phyloP scores from a whole-genome alignment of 2,329 filamentous ascomycete genomes.

The Seiridium cupressi region DNA sequence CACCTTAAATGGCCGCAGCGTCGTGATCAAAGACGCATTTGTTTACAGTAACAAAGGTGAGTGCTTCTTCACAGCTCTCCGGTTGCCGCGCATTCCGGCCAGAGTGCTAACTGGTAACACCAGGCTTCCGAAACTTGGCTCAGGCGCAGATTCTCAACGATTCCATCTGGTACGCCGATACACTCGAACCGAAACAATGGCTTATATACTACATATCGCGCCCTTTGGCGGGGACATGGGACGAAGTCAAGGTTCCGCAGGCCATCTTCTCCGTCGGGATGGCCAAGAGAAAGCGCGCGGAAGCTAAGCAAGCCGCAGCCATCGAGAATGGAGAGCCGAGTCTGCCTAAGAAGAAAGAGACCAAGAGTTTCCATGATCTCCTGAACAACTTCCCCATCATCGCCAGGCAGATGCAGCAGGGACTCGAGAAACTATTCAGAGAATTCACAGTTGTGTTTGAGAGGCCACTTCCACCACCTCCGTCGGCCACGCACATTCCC shows the following conservation, averaged over 20 bases:
- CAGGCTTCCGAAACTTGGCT: constrained; percentile 87
- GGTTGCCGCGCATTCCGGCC: background rate
- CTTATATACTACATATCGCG: constrained; percentile 94
- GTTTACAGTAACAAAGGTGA: constrained; percentile 96
- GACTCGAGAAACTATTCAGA: constrained; percentile 82
- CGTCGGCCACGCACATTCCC: constrained; percentile 57
- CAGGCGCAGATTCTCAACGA: constrained; percentile 87
- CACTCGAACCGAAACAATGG: constrained; percentile 89
- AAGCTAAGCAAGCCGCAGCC: constrained; percentile 33
- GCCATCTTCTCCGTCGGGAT: constrained; percentile 56
- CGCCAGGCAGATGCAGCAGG: constrained; percentile 90
- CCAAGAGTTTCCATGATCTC: constrained; percentile 86
- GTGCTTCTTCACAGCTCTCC: background rate
- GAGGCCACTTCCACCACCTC: constrained; percentile 76
- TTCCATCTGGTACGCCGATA: constrained; percentile 82
- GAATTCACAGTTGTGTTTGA: constrained; percentile 87
- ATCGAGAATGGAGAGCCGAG: constrained; percentile 42
- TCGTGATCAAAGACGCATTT: constrained; percentile 90
- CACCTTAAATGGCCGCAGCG: constrained; percentile 87
- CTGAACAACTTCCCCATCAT: constrained; percentile 94
- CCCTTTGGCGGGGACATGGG: constrained; percentile 80
- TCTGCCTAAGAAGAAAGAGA: constrained; percentile 76
- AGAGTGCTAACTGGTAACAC: constrained; percentile 21
- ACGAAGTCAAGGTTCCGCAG: constrained; percentile 69
- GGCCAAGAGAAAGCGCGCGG: constrained; percentile 34